Conservation (phyloP, 805 yeast species). For the Saturnispora bothae region DNA sequence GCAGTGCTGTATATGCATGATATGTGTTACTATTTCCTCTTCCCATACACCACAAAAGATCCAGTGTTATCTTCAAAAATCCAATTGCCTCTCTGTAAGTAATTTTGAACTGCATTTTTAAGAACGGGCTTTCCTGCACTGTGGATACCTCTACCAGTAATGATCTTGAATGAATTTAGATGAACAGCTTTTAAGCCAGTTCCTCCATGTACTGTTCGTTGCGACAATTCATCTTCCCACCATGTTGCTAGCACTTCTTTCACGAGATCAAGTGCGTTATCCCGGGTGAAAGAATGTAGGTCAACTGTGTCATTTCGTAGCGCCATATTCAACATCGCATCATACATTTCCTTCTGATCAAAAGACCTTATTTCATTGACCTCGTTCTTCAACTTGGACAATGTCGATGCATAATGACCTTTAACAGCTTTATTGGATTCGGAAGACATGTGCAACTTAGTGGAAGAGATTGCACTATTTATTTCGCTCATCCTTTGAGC, state of each 20-base stretch:
- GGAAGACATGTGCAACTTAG: background rate
- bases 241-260: constrained; percentile 34
- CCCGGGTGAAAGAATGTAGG: constrained; percentile 44
- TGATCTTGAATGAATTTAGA: constrained; percentile 35
- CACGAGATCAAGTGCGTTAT: constrained; percentile 35
- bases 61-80: constrained; percentile 39
- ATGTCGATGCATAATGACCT: background rate
- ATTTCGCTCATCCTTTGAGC: background rate
- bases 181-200: constrained; percentile 27
- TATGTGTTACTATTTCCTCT: constrained; percentile 9
- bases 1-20: background rate
- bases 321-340: constrained; percentile 9
- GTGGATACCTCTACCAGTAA: constrained; percentile 69
- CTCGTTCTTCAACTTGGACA: constrained; percentile 6
- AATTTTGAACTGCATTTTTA: constrained; percentile 30
- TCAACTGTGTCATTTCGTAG: constrained; percentile 31
- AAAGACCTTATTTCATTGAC: constrained; percentile 6
- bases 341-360: constrained; percentile 9
- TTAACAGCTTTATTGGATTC: constrained; percentile 4
- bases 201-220: constrained; percentile 34
- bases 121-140: constrained; percentile 46
- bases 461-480: background rate
- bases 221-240: constrained; percentile 50
- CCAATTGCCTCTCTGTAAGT: constrained; percentile 30
- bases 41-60: constrained; percentile 35